phyloP scores from a whole-genome alignment of 1,139 yeast species.

The Arxiozyma telluris region DNA sequence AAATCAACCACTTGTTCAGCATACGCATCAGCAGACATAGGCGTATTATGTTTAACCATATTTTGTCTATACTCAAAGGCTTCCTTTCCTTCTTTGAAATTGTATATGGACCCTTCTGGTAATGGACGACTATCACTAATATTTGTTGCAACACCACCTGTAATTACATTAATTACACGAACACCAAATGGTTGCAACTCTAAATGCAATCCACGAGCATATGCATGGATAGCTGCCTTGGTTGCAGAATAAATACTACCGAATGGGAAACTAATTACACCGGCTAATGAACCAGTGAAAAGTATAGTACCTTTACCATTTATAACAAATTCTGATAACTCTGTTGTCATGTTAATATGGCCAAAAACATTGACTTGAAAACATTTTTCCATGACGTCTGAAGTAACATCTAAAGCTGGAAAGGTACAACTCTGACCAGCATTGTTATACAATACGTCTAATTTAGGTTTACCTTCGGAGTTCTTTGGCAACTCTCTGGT shows the following conservation, averaged over 20 bases:
- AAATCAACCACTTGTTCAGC: constrained; percentile 49
- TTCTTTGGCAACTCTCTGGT: constrained; percentile 28
- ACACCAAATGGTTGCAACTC: constrained; percentile 72
- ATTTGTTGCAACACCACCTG: constrained; percentile 60
- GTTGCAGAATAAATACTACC: constrained; percentile 59
- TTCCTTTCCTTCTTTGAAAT: constrained; percentile 42
- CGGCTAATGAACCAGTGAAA: constrained; percentile 69
- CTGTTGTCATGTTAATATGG: constrained; percentile 55
- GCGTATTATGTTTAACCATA: constrained; percentile 53
- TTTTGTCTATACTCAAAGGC: constrained; percentile 46
- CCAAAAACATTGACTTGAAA: constrained; percentile 66
- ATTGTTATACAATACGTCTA: constrained; percentile 60
- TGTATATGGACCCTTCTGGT: constrained; percentile 48
- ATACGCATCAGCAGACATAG: constrained; percentile 49
- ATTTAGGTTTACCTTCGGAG: constrained; percentile 32
- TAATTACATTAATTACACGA: constrained; percentile 57
- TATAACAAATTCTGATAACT: constrained; percentile 48
- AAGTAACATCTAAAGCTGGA: constrained; percentile 61
- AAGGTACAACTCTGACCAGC: constrained; percentile 63
- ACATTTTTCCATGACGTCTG: constrained; percentile 46
- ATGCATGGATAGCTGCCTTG: constrained; percentile 71
- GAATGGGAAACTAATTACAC: constrained; percentile 61
- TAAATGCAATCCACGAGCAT: constrained; percentile 51
- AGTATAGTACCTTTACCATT: constrained; percentile 63
- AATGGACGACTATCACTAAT: constrained; percentile 51